Conservation (phyloP, 2,329 filamentous ascomycete genomes). For the Dactylellina sp. region DNA sequence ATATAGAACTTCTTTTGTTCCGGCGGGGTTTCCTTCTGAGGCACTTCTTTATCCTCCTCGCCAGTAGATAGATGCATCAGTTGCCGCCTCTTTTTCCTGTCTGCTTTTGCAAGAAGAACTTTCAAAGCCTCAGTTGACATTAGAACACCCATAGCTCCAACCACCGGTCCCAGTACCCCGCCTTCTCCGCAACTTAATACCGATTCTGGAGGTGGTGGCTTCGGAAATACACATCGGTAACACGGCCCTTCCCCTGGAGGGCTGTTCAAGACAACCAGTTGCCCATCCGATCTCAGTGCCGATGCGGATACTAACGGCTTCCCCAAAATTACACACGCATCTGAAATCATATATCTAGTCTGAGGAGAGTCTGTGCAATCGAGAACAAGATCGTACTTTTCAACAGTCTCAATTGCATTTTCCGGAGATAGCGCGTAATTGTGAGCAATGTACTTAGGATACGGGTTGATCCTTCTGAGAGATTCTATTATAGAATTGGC, state of each 20-base stretch:
- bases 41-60: slow-evolving; percentile 38
- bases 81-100: slow-evolving; percentile 55
- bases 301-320: slow-evolving; percentile 90
- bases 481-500: slow-evolving; percentile 79
- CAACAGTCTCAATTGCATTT: slow-evolving; percentile 75
- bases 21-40: slow-evolving; percentile 14
- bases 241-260: slow-evolving; percentile 83
- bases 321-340: slow-evolving; percentile 81
- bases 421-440: slow-evolving; percentile 74
- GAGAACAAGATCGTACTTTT: slow-evolving; percentile 82
- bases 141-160: slow-evolving; percentile 90
- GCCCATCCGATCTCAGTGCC: slow-evolving; percentile 87
- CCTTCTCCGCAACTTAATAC: slow-evolving; percentile 91
- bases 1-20: slow-evolving; percentile 63
- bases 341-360: slow-evolving; percentile 90
- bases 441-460: slow-evolving; percentile 74
- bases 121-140: slow-evolving; percentile 92
- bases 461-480: slow-evolving; percentile 77
- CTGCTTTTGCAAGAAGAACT: slow-evolving; percentile 70
- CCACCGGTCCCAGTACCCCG: slow-evolving; percentile 90
- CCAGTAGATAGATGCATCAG: slow-evolving; percentile 59
- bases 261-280: slow-evolving; percentile 87
- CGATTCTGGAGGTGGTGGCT: slow-evolving; percentile 83
- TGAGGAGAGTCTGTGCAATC: slow-evolving; percentile 96
- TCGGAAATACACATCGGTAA: slow-evolving; percentile 92